Evolutionary conservation across 257 asterid genomes (phyloP).

Genomic region (Rhazya stricta): DNA sequence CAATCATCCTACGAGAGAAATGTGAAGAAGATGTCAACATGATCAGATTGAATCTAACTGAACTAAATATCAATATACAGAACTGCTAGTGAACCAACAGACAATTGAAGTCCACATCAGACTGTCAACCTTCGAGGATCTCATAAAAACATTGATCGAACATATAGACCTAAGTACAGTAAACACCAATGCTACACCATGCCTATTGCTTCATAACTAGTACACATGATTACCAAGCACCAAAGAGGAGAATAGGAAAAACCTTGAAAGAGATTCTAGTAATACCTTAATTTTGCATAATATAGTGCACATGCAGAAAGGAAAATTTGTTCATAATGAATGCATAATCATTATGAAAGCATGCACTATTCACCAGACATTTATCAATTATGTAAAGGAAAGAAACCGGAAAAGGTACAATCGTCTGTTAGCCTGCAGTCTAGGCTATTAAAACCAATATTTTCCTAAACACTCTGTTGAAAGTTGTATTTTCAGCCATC

Average conservation of each 20-base stretch:
- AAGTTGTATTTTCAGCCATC: no score
- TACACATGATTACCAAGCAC: not conserved
- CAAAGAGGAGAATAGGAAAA: not conserved
- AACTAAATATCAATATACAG: not conserved
- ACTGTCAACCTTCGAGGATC: not conserved
- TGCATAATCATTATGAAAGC: not conserved
- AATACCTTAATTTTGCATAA: not conserved
- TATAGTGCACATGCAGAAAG: not conserved
- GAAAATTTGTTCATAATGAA: not conserved
- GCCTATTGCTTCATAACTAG: not conserved
- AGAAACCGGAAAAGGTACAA: no score
- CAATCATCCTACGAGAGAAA: slow-evolving; percentile 75
- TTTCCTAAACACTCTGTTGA: no score
- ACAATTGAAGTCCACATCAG: not conserved
- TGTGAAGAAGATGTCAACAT: not conserved
- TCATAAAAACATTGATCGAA: not conserved
- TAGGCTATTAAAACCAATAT: no score
- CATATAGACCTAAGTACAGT: not conserved
- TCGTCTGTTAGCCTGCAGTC: no score
- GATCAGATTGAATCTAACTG: not conserved
- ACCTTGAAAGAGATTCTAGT: not conserved
- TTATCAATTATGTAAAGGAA: not conserved
- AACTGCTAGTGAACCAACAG: not conserved
- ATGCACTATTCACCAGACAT: not conserved
- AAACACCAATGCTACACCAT: not conserved